A percentile compares a stretch with the other conserved stretches of the same genome.
Evolutionary conservation across 2,329 filamentous ascomycete species (phyloP).

Genomic region (Blastomyces silverae): DNA sequence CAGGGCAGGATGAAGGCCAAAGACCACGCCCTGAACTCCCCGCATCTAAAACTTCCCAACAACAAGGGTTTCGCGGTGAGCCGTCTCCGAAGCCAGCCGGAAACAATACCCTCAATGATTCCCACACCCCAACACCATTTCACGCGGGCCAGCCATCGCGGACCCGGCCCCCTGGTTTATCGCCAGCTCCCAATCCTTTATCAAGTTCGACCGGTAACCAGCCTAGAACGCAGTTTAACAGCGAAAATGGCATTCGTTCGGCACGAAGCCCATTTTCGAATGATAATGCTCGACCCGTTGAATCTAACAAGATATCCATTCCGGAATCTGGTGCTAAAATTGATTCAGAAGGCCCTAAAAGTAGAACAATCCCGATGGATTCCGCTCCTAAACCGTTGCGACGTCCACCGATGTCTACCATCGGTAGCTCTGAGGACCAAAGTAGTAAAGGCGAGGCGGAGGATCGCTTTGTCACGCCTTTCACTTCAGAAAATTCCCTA

Average conservation of each 20-base stretch:
- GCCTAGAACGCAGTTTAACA: conserved; percentile 2
- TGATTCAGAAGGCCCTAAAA: not conserved
- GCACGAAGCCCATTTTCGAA: not conserved
- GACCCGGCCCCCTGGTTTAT: conserved; percentile 12
- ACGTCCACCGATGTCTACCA: conserved; percentile 11
- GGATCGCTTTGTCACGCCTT: conserved; percentile 32
- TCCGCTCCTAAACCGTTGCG: conserved; percentile 2
- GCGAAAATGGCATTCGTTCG: conserved; percentile 11
- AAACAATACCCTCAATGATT: conserved; percentile 1
- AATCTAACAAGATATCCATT: not conserved
- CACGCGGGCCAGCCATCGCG: conserved; percentile 13
- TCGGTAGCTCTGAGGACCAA: conserved; percentile 27
- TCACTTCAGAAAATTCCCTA: conserved; percentile 32
- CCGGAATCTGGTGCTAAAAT: not conserved
- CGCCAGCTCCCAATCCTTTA: conserved; percentile 12
- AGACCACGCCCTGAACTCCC: conserved; percentile 31
- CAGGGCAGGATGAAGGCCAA: conserved; percentile 38
- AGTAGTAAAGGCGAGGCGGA: conserved; percentile 28
- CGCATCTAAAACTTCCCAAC: conserved; percentile 26
- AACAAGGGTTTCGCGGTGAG: conserved; percentile 24
- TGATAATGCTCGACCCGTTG: not conserved
- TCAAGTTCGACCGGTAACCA: conserved; percentile 10
- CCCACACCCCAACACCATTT: conserved; percentile 14
- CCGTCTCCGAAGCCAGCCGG: conserved; percentile 21
- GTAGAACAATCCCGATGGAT: not conserved